Evolutionary conservation across 192 early-diverging fungal species (phyloP), one percentile per base, ranked within the genome.

Genomic region (Coemansia furcata): DNA sequence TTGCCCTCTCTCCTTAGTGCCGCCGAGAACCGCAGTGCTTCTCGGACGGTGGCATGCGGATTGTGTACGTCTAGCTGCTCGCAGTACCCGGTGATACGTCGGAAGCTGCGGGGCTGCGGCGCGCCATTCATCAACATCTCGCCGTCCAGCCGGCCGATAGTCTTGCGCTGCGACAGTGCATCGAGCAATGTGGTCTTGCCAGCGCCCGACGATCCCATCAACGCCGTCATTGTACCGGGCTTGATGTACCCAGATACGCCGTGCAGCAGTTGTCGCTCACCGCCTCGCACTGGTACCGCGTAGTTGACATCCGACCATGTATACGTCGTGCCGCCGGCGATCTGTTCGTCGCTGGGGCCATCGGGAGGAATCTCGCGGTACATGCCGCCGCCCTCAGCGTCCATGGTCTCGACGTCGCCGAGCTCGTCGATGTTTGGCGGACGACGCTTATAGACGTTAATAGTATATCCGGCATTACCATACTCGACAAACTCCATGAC

Each of bases 51-150:
- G 43, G 80, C 76, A 29, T 90, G 71, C 15, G 88, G 89, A 47
- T 87, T 85, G 54, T 89, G 91, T 6, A 91, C 85, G 69, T 90
- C 91, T 77, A 89, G 86, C 71, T 94, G 93, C 65, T 94, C 93
- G 73, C 88, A 89, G 75, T 93, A 94, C 21, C 88, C 88, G 19
- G 89, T 87, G 38, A 85, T 85, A 42, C 88, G 86, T 62, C 86
- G 84, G 66, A 89, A 88, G 62, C 86, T 86, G 49, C 23, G 23
- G 4, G 78, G 67, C 65, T 77, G 73, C 12, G 66, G 59, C 3
- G 46, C 58, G 29, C 87, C 86, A 68, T 89, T 86, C 65, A 93
- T 85, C 65, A 87, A 86, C 63, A 95, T 86, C 36, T 71, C 76
- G 64, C 90, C 90, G 17, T 88, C 73, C 21, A 89, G 66, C 19